Evolutionary conservation across 306 rosid genomes (phyloP).

Genomic region (Macrotyloma uniflorum): DNA sequence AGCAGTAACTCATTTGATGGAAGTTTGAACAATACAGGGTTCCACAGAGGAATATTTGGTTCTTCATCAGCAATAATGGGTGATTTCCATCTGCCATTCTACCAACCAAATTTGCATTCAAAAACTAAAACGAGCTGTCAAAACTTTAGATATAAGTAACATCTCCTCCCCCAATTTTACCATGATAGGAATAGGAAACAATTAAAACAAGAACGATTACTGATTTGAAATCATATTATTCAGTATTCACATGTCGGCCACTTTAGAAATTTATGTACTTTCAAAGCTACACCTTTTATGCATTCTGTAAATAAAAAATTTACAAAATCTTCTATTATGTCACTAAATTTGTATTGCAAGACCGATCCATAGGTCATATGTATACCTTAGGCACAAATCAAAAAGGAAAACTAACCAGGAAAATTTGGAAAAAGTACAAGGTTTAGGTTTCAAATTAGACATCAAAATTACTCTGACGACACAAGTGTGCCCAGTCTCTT

Average conservation of each 20-base stretch:
- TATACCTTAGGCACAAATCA: neutral
- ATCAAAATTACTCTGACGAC: neutral
- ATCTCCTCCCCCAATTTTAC: neutral
- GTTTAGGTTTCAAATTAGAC: constrained; percentile 24
- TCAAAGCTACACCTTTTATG: neutral
- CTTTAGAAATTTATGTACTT: neutral
- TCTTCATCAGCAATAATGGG: constrained; percentile 79
- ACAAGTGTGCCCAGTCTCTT: neutral
- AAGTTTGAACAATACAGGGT: constrained; percentile 82
- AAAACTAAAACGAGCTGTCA: constrained; percentile 17
- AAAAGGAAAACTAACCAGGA: constrained; percentile 16
- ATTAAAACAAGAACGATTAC: neutral
- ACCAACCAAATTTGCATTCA: constrained; percentile 42
- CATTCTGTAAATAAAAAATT: neutral
- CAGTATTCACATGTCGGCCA: neutral
- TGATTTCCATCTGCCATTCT: constrained; percentile 77
- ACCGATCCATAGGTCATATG: neutral
- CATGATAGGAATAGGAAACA: neutral
- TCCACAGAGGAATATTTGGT: constrained; percentile 88
- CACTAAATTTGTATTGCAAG: neutral
- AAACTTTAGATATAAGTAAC: constrained; percentile 12
- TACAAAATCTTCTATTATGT: neutral
- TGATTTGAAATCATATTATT: constrained; percentile 19
- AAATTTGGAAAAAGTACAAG: neutral
- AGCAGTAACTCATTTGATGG: constrained; percentile 82